Base-by-base conservation (phyloP, 331 rosid genomes). In the Pyrus hybrid region DNA sequence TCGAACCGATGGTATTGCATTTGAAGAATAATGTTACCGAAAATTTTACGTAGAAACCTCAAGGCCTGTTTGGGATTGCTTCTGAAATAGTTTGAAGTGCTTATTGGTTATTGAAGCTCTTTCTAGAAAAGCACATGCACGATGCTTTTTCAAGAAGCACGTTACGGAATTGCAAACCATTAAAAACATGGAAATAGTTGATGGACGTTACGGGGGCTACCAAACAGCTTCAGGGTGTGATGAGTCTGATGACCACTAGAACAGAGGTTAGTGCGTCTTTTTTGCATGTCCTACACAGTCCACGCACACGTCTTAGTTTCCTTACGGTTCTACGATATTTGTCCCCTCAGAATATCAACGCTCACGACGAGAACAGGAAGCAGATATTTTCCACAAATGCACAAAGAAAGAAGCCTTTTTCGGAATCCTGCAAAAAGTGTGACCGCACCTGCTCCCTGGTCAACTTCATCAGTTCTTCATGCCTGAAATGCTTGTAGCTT, bases 391-490 rank as follows among this genome's bases (percentile, higher is more conserved):
- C 96, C 63, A 85, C 90, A 81, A 89, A 83, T 84, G 83, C 80
- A 12, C 72, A 88, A 6, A 87, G 93, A 82, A 93, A 89, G 73
- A 87, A 82, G 0, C 74, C 93, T 93, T 75, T 93, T 90, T 72
- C 85, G 70, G 81, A 80, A 84, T 77, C 92, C 79, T 54, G 84
- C 87, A 22, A 93, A 88, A 79, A 77, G 84, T 16, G 72, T 86
- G 76, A 83, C 83, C 2, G 90, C 87, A 79, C 93, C 97, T 2
- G 94, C 88, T 63, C 99, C 98, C 54, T 94, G 96, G 99, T 94
- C 93, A 70, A 88, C 76, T 70, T 66, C 43, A 21, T 35, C 57
- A 2, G n/a, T 17, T 51, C 57, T 35, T 35, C 51, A 13, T 67
- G 70, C 49, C 53, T 28, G 67, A 28, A 63, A 17, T 26, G 21